phyloP scores from a whole-genome alignment of 805 yeast genomes.

The Isabelozyma rhagii region DNA sequence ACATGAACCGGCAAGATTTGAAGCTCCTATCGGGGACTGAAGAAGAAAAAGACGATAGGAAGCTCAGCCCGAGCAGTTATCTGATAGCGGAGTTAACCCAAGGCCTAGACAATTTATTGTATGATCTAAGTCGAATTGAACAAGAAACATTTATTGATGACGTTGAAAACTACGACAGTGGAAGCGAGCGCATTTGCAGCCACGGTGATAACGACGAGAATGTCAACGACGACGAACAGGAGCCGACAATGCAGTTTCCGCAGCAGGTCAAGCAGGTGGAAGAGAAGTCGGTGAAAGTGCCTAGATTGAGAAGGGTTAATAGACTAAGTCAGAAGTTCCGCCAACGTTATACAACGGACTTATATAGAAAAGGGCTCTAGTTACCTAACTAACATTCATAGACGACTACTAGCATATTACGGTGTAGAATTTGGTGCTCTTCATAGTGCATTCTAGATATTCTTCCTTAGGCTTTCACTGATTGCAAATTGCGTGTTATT shows the following conservation, averaged over 20 bases:
- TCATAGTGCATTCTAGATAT: no score
- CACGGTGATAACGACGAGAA: not conserved
- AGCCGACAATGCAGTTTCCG: not conserved
- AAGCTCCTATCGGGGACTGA: not conserved
- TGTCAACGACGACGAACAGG: not conserved
- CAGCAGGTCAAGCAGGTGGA: not conserved
- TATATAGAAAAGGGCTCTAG: no score
- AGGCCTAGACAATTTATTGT: not conserved
- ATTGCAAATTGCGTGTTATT: no score
- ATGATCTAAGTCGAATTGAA: not conserved
- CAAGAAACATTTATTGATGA: not conserved
- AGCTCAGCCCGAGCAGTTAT: not conserved
- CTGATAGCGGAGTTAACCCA: not conserved
- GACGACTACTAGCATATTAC: no score
- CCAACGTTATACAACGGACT: no score
- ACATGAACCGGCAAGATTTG: not conserved
- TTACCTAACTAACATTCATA: no score
- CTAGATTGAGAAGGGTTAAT: no score
- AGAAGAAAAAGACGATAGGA: not conserved
- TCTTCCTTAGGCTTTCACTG: no score
- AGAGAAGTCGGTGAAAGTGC: not conserved
- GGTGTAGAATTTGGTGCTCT: no score
- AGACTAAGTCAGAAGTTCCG: no score
- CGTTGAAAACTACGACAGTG: not conserved
- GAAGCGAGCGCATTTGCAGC: not conserved